Conservation (phyloP, 139 green algal species). For the Desmodesmus armatus region DNA sequence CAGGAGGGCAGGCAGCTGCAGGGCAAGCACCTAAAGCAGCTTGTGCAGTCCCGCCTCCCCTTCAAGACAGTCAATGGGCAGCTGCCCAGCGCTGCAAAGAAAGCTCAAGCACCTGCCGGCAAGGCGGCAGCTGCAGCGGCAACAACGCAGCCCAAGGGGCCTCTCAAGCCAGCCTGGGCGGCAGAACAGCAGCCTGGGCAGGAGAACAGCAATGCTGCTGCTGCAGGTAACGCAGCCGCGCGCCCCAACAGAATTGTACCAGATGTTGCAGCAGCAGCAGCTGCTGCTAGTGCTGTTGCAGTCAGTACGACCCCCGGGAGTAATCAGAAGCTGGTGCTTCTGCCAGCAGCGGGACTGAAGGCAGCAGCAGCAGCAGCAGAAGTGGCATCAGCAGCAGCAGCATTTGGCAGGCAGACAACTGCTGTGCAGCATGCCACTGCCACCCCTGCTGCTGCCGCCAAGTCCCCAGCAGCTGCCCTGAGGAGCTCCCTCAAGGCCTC, state of each 20-base stretch:
- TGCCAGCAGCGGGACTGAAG: neutral
- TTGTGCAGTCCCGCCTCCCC: too few species aligned
- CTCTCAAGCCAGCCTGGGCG: neutral
- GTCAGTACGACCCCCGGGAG: neutral
- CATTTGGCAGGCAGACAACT: neutral
- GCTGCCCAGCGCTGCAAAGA: neutral
- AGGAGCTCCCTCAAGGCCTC: neutral
- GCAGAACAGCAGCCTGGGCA: neutral
- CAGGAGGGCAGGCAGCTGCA: too few species aligned
- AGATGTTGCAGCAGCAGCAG: constrained; percentile 4
- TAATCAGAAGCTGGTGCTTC: neutral
- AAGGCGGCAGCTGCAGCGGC: neutral
- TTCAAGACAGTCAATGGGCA: too few species aligned
- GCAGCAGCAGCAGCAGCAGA: neutral
- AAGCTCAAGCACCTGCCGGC: neutral
- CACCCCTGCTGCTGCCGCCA: neutral
- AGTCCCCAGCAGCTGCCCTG: neutral
- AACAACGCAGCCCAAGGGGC: neutral
- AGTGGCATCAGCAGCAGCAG: neutral
- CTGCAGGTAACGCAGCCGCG: neutral
- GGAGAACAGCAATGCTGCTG: too few species aligned
- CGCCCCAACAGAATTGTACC: neutral
- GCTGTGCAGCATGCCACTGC: neutral
- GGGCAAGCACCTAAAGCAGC: neutral
- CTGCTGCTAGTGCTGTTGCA: neutral